These are phyloP conservation scores for Celoporthe dispersa DNA, from an alignment of 2,329 filamentous ascomycete genomes.

Conservation along the genomic window DNA sequence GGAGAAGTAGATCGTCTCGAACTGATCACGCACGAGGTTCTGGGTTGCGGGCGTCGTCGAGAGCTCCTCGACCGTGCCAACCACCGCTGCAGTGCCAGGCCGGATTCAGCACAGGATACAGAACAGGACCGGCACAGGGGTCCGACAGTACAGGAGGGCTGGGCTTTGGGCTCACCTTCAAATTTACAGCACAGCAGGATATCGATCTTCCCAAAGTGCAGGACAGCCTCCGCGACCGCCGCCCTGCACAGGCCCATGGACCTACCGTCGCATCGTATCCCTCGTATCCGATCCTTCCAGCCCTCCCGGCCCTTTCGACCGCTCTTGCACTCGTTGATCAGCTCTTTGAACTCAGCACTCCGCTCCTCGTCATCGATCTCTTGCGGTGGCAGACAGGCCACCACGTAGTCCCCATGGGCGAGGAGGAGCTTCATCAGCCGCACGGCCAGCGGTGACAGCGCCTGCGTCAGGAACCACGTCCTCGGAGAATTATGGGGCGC, in stretches of 20 bases:
- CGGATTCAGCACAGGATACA: slow-evolving; percentile 2
- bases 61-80: slow-evolving; percentile 91
- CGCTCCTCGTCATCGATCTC: slow-evolving; percentile 79
- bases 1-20: slow-evolving; percentile 93
- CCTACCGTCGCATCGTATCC: slow-evolving; percentile 66
- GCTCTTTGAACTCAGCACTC: slow-evolving; percentile 77
- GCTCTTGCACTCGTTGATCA: slow-evolving; percentile 72
- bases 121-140: background rate
- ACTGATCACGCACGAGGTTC: slow-evolving; percentile 85
- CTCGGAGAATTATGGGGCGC: slow-evolving; percentile 75
- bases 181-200: slow-evolving; percentile 89
- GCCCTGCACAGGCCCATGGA: slow-evolving; percentile 76
- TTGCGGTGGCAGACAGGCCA: slow-evolving; percentile 77
- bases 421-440: slow-evolving; percentile 81
- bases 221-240: slow-evolving; percentile 83
- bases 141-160: background rate
- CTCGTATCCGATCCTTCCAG: slow-evolving; percentile 78
- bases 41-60: slow-evolving; percentile 72
- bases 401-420: slow-evolving; percentile 88
- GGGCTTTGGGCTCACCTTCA: slow-evolving; percentile 61
- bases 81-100: slow-evolving; percentile 62
- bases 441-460: slow-evolving; percentile 82
- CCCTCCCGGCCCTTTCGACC: slow-evolving; percentile 68
- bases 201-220: slow-evolving; percentile 84
- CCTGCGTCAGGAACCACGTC: slow-evolving; percentile 91